Conservation (phyloP, 169 alveolate genomes). For the Cryptosporidium meleagridis region DNA sequence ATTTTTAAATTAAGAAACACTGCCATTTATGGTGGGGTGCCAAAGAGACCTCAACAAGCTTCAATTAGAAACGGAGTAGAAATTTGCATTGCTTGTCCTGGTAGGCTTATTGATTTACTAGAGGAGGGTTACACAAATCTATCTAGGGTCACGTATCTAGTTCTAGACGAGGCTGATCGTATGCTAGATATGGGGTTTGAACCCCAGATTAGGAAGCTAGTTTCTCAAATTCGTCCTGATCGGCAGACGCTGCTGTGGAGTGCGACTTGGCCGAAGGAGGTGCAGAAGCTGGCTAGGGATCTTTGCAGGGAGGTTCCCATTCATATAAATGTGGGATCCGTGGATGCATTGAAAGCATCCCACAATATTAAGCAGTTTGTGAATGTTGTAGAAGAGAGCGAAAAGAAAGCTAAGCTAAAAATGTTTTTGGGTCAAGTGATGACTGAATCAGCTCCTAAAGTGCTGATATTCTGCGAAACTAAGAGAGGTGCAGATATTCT, state of each 20-base stretch:
- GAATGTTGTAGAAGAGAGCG: slow-evolving; percentile 81
- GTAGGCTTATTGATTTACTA: slow-evolving; percentile 95
- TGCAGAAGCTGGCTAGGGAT: slow-evolving; percentile 92
- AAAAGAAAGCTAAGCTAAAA: slow-evolving; percentile 77
- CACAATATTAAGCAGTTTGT: slow-evolving; percentile 91
- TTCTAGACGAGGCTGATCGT: slow-evolving; percentile 98
- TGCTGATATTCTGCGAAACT: slow-evolving; percentile 84
- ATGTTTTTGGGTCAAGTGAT: slow-evolving; percentile 62
- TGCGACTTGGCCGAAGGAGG: slow-evolving; percentile 99
- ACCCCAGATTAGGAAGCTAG: slow-evolving; percentile 94
- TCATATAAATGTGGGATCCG: slow-evolving; percentile 95
- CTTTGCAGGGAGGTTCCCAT: slow-evolving; percentile 94
- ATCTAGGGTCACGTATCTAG: slow-evolving; percentile 96
- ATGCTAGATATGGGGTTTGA: slow-evolving; percentile 99
- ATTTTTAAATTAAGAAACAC: slow-evolving; percentile 86
- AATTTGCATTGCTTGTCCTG: slow-evolving; percentile 95
- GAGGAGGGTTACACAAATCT: slow-evolving; percentile 90
- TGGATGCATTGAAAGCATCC: slow-evolving; percentile 91
- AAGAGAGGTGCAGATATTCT: slow-evolving; percentile 89
- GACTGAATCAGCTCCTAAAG: slow-evolving; percentile 80
- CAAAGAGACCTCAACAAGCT: slow-evolving; percentile 87
- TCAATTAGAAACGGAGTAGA: slow-evolving; percentile 95
- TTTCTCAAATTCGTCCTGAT: slow-evolving; percentile 91
- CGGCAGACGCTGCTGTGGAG: slow-evolving; percentile 97
- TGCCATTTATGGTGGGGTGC: slow-evolving; percentile 96